Percentiles rank a stretch among this genome's conserved stretches.
Evolutionary conservation across 345 rosid species (phyloP).

Genomic region (Moricandia moricandioides): DNA sequence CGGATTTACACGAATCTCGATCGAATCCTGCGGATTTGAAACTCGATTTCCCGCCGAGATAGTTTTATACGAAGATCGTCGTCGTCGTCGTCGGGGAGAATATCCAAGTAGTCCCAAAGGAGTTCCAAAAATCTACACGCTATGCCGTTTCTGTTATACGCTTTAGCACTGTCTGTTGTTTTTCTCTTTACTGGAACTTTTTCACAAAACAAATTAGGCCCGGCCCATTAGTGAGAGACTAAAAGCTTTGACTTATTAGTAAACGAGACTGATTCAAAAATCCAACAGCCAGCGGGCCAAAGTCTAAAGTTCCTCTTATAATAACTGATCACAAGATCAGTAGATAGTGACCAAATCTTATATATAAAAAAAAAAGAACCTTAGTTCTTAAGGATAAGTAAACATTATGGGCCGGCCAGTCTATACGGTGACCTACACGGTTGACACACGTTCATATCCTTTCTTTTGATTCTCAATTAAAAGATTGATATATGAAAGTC

Average conservation of each 20-base stretch:
- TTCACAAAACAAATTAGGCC: neutral
- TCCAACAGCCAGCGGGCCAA: too few relatives aligned
- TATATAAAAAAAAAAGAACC: neutral
- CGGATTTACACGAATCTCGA: neutral
- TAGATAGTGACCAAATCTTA: neutral
- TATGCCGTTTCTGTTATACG: neutral
- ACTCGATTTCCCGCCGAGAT: conserved; percentile 26
- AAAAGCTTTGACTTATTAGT: neutral
- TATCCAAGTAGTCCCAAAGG: neutral
- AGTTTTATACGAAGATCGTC: conserved; percentile 1
- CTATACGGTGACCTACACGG: neutral
- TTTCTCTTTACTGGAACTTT: neutral
- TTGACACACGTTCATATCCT: neutral
- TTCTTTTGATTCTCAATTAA: neutral
- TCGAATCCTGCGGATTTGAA: conserved; percentile 18
- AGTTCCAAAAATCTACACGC: neutral
- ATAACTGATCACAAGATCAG: neutral
- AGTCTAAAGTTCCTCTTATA: neutral
- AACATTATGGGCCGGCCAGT: conserved; percentile 5
- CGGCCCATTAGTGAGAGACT: conserved; percentile 7
- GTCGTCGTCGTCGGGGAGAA: neutral
- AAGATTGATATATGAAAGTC: conserved; percentile 5
- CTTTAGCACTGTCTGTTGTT: conserved; percentile 6
- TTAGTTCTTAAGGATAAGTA: conserved; percentile 7
- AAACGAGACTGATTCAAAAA: conserved; percentile 2